phyloP scores from a whole-genome alignment of 371 early-diverging fungal species.

The Apophysomyces trapeziformis region DNA sequence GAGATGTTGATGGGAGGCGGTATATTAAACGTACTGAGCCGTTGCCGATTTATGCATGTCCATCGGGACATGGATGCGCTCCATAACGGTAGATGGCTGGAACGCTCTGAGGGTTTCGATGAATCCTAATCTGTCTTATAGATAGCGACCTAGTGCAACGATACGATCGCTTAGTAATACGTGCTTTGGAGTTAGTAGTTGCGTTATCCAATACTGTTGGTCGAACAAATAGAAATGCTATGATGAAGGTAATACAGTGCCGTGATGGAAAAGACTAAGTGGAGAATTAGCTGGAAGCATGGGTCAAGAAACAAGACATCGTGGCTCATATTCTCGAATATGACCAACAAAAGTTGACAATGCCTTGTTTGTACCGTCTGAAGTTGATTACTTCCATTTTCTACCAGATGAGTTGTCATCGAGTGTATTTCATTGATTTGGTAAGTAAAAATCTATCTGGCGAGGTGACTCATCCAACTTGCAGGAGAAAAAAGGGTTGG shows the following conservation, averaged over 20 bases:
- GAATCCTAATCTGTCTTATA: background rate
- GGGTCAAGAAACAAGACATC: slow-evolving; percentile 55
- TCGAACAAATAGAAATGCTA: slow-evolving; percentile 44
- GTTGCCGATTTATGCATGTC: slow-evolving; percentile 70
- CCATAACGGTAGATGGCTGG: background rate
- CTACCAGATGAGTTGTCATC: slow-evolving; percentile 43
- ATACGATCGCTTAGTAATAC: slow-evolving; percentile 62
- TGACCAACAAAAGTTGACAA: slow-evolving; percentile 31
- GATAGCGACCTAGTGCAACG: slow-evolving; percentile 33
- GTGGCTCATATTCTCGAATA: slow-evolving; percentile 62
- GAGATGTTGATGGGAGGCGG: slow-evolving; percentile 73
- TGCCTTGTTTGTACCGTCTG: slow-evolving; percentile 50
- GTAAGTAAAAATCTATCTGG: background rate
- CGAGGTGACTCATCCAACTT: background rate
- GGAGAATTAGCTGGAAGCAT: slow-evolving; percentile 38
- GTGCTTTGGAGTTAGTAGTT: slow-evolving; percentile 60
- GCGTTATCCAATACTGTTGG: slow-evolving; percentile 49
- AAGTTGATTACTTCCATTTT: slow-evolving; percentile 48
- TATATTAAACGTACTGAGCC: slow-evolving; percentile 70
- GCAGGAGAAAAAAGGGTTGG: slow-evolving; percentile 18
- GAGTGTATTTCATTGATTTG: slow-evolving; percentile 26
- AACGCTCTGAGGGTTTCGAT: background rate
- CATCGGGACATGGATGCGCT: slow-evolving; percentile 51
- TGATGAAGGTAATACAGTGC: slow-evolving; percentile 31
- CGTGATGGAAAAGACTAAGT: background rate